These are phyloP conservation scores for Quercus dentata DNA, from an alignment of 306 rosid genomes.

Conservation along the genomic window DNA sequence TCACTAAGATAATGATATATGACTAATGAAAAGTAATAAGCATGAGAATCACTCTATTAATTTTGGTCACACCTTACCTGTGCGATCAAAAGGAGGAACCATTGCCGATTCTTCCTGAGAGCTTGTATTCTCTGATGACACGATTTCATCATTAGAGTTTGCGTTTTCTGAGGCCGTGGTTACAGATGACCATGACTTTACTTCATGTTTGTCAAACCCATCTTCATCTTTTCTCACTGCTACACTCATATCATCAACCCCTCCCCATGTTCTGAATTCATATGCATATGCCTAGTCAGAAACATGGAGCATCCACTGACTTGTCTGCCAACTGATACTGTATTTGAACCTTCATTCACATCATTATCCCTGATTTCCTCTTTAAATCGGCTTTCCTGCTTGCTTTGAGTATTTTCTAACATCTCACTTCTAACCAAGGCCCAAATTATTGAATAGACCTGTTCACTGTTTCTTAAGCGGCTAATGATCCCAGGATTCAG, in stretches of 20 bases:
- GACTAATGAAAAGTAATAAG: background rate
- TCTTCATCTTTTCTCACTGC: background rate
- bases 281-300: background rate
- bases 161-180: background rate
- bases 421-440: background rate
- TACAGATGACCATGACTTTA: background rate
- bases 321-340: background rate
- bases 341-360: background rate
- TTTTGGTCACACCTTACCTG: background rate
- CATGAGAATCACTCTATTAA: background rate
- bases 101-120: background rate
- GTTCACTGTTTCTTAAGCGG: background rate
- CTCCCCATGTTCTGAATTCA: background rate
- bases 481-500: background rate
- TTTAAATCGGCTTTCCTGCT: background rate
- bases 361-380: background rate
- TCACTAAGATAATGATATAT: background rate
- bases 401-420: background rate
- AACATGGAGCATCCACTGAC: background rate
- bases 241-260: background rate
- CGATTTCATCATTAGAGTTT: background rate
- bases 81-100: background rate
- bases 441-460: background rate
- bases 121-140: background rate
- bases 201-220: background rate